phyloP scores from a whole-genome alignment of 164 flowering plant species.

The Vitis riparia region DNA sequence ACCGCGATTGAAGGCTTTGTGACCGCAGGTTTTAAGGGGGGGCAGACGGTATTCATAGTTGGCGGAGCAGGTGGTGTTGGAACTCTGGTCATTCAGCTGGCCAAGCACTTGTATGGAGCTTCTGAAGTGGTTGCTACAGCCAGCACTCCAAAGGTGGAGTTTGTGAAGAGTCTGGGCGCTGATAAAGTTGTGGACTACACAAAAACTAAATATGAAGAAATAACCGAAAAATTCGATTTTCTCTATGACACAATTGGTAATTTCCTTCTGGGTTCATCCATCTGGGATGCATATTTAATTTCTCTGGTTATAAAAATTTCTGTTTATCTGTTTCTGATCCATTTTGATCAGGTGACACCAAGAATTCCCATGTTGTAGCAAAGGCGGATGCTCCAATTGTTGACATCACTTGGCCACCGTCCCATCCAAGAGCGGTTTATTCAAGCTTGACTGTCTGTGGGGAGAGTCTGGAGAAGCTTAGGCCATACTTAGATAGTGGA shows the following conservation, averaged over 20 bases:
- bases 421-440: constrained; percentile 36
- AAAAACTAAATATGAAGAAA: constrained; percentile 30
- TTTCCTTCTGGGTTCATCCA: background rate
- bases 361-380: constrained; percentile 35
- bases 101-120: constrained; percentile 41
- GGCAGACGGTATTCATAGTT: constrained; percentile 37
- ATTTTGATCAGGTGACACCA: constrained; percentile 30
- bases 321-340: too few species aligned
- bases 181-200: constrained; percentile 45
- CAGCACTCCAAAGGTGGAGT: constrained; percentile 45
- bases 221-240: constrained; percentile 36
- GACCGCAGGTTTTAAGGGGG: constrained; percentile 31
- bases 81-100: constrained; percentile 44
- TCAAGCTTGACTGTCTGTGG: constrained; percentile 44
- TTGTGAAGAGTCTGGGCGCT: constrained; percentile 49
- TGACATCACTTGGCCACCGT: constrained; percentile 50
- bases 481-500: constrained; percentile 38
- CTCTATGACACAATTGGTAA: constrained; percentile 44
- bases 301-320: too few species aligned
- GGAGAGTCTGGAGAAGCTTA: constrained; percentile 34
- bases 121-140: constrained; percentile 38
- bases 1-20: constrained; percentile 49
- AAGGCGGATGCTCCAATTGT: constrained; percentile 35
- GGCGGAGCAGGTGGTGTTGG: constrained; percentile 62
- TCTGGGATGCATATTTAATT: too few species aligned